phyloP scores from a whole-genome alignment of 345 rosid species.

The Eucalyptus albens region DNA sequence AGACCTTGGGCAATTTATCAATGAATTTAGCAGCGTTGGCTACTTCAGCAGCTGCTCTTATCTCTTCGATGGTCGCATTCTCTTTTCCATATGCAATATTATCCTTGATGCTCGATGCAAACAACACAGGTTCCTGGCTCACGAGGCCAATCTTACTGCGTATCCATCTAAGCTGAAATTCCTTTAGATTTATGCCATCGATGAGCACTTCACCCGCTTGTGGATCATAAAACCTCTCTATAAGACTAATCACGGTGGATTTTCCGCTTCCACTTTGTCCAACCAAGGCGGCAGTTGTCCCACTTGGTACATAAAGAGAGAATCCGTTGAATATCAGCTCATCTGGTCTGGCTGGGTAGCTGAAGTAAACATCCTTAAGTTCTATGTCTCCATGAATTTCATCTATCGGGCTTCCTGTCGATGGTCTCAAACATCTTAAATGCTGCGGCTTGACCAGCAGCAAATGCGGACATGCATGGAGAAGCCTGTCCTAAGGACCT shows the following conservation, averaged over 20 bases:
- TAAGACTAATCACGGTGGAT: background rate
- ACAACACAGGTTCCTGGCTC: slow-evolving; percentile 21
- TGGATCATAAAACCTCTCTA: slow-evolving; percentile 16
- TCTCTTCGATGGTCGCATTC: slow-evolving; percentile 13
- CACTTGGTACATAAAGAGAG: slow-evolving; percentile 10
- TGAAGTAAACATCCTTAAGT: slow-evolving; percentile 11
- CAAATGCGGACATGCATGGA: slow-evolving; percentile 21
- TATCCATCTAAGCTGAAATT: slow-evolving; percentile 21
- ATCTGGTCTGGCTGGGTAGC: slow-evolving; percentile 29
- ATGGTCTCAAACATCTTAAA: slow-evolving; percentile 27
- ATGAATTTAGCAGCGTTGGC: slow-evolving; percentile 31
- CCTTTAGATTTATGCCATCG: slow-evolving; percentile 17
- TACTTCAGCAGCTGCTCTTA: slow-evolving; percentile 11
- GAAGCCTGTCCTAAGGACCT: slow-evolving; percentile 37
- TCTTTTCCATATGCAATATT: slow-evolving; percentile 25
- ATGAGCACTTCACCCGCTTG: slow-evolving; percentile 10
- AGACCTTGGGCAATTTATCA: slow-evolving; percentile 24
- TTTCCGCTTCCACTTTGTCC: slow-evolving; percentile 38
- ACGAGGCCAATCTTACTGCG: slow-evolving; percentile 17
- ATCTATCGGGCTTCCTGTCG: slow-evolving; percentile 11
- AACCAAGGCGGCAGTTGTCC: slow-evolving; percentile 16
- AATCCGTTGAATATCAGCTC: slow-evolving; percentile 15
- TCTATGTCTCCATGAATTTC: slow-evolving; percentile 17
- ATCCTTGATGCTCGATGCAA: slow-evolving; percentile 13
- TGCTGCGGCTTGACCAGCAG: slow-evolving; percentile 22